Evolutionary conservation across 345 rosid genomes (phyloP).

Genomic region (Eucalyptus melliodora): DNA sequence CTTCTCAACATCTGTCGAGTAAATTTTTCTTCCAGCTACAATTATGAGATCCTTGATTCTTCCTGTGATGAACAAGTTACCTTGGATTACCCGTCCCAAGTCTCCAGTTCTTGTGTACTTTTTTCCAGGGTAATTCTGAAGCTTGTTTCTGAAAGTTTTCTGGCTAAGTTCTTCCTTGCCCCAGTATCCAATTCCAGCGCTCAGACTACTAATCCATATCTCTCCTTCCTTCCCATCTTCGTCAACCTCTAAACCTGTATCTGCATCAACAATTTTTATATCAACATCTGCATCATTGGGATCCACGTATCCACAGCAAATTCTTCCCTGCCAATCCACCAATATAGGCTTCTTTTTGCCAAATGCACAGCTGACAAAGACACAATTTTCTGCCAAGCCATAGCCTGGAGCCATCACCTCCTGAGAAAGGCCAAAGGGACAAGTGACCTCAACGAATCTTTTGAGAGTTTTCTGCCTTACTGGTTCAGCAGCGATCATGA

Average conservation of each 20-base stretch:
- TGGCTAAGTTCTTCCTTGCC: conserved; percentile 42
- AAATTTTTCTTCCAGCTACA: conserved; percentile 57
- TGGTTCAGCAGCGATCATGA: conserved; percentile 72
- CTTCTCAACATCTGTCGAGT: conserved; percentile 60
- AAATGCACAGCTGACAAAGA: conserved; percentile 57
- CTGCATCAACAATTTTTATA: conserved; percentile 35
- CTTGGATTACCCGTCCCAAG: conserved; percentile 45
- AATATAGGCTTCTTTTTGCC: conserved; percentile 46
- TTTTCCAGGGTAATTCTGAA: conserved; percentile 18
- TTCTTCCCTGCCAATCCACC: conserved; percentile 59
- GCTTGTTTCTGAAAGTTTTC: conserved; percentile 36
- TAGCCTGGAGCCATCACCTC: conserved; percentile 72
- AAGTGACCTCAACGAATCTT: conserved; percentile 42
- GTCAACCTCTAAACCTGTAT: conserved; percentile 21
- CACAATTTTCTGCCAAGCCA: conserved; percentile 71
- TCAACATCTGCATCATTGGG: conserved; percentile 28
- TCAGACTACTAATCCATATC: conserved; percentile 55
- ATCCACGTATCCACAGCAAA: conserved; percentile 47
- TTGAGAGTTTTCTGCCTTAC: conserved; percentile 43
- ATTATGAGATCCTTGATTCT: conserved; percentile 69
- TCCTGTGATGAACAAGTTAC: conserved; percentile 52
- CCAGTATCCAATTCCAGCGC: conserved; percentile 64
- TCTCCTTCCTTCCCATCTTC: conserved; percentile 55
- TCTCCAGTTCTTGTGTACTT: conserved; percentile 52
- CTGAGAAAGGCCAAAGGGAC: conserved; percentile 43